phyloP scores from a whole-genome alignment of 768 basidiomycete species.

The Kwoniella europaea region DNA sequence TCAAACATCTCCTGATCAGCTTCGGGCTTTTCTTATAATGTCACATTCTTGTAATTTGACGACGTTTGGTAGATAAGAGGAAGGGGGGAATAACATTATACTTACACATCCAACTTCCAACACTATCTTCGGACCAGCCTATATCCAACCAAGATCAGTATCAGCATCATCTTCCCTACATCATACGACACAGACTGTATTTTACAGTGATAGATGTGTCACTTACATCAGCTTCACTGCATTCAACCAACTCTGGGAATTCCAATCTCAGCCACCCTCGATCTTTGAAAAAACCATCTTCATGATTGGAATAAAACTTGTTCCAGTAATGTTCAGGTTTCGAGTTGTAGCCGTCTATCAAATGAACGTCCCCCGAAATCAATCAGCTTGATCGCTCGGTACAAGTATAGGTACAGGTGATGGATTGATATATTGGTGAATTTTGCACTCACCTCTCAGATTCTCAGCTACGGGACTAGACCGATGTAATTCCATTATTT shows the following conservation, averaged over 20 bases:
- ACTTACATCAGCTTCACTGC: slow-evolving; percentile 70
- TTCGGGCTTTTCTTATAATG: no score
- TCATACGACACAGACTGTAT: no score
- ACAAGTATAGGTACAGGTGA: no score
- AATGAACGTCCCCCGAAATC: neutral
- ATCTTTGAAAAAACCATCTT: slow-evolving; percentile 79
- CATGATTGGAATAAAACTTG: slow-evolving; percentile 84
- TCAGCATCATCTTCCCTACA: neutral
- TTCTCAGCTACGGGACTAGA: slow-evolving; percentile 72
- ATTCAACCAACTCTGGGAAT: slow-evolving; percentile 82
- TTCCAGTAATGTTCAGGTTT: slow-evolving; percentile 68
- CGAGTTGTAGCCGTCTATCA: slow-evolving; percentile 52
- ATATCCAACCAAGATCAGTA: slow-evolving; percentile 22
- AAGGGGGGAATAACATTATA: no score
- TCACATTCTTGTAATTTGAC: no score
- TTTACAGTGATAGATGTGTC: neutral
- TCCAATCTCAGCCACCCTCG: slow-evolving; percentile 96
- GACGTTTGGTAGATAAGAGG: no score
- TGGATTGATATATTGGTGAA: slow-evolving; percentile 20
- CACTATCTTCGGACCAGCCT: slow-evolving; percentile 79
- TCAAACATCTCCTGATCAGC: no score
- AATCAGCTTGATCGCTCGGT: neutral
- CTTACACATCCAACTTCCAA: slow-evolving; percentile 84
- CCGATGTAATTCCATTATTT: slow-evolving; percentile 73
- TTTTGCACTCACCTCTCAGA: slow-evolving; percentile 67